Evolutionary conservation across 257 asterid genomes (phyloP).

Genomic region (Nicotiana obtusifolia): DNA sequence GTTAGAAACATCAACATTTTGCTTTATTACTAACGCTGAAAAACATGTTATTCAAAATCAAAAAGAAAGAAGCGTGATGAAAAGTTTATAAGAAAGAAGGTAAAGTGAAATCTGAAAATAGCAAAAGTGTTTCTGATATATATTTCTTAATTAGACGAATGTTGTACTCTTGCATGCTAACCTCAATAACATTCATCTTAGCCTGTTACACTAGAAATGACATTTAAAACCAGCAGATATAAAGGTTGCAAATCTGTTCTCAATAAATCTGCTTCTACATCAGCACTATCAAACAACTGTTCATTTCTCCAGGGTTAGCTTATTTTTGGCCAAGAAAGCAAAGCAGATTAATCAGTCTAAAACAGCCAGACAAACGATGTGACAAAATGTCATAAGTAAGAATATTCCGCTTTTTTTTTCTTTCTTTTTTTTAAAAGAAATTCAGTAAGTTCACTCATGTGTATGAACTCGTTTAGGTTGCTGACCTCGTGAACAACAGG

Average conservation of each 20-base stretch:
- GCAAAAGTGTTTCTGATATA: background rate
- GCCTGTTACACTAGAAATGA: background rate
- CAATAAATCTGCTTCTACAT: background rate
- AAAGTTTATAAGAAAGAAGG: background rate
- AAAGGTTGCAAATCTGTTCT: background rate
- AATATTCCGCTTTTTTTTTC: background rate
- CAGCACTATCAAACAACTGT: background rate
- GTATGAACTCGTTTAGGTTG: background rate
- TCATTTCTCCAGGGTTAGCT: too few species aligned
- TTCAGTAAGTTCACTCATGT: background rate
- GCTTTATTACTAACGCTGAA: background rate
- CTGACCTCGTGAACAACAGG: background rate
- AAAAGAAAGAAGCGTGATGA: background rate
- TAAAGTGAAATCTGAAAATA: background rate
- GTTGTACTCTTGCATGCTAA: background rate
- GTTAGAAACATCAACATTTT: background rate
- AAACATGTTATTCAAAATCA: background rate
- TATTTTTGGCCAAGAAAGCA: background rate
- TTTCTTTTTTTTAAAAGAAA: background rate
- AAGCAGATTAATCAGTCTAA: conserved; percentile 2
- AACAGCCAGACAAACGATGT: background rate
- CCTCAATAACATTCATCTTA: conserved; percentile 1
- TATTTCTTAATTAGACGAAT: background rate
- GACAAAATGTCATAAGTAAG: background rate
- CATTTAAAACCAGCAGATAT: background rate